These are phyloP conservation scores for Erysimum pusillum DNA, from an alignment of 441 rosid species.

Conservation along the genomic window DNA sequence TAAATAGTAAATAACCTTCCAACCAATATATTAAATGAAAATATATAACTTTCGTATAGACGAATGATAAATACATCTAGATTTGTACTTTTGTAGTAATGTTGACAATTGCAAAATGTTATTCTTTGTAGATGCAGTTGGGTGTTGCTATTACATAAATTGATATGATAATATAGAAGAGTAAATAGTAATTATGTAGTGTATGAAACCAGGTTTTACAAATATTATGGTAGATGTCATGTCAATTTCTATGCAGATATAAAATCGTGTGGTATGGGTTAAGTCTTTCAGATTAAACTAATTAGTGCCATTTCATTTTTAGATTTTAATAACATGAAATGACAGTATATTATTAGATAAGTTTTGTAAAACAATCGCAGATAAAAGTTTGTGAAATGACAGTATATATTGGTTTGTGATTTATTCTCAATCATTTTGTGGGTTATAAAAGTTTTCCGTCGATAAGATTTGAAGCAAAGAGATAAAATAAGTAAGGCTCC, in stretches of 20 bases:
- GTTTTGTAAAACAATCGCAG: not conserved
- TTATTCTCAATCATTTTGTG: slow-evolving; percentile 17
- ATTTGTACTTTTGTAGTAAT: slow-evolving; percentile 44
- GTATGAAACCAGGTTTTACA: not conserved
- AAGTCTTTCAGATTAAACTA: not conserved
- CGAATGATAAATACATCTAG: slow-evolving; percentile 17
- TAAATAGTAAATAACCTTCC: slow-evolving; percentile 42
- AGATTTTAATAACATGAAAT: not conserved
- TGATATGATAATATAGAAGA: slow-evolving; percentile 32
- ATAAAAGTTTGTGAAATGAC: no score
- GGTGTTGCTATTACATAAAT: slow-evolving; percentile 42
- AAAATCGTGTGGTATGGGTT: not conserved
- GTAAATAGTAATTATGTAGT: slow-evolving; percentile 17
- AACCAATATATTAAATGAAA: slow-evolving; percentile 40
- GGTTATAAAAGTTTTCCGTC: slow-evolving; percentile 23
- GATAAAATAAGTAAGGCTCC: slow-evolving; percentile 44
- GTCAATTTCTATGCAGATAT: slow-evolving; percentile 1
- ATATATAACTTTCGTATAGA: slow-evolving; percentile 18
- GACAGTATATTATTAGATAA: not conserved
- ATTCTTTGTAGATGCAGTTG: slow-evolving; percentile 38
- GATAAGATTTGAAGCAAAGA: slow-evolving; percentile 37
- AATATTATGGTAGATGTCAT: slow-evolving; percentile 11
- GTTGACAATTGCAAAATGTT: slow-evolving; percentile 36
- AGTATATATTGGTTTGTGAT: not conserved
- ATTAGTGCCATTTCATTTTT: not conserved